These are phyloP conservation scores for Pisolithus albus DNA, from an alignment of 768 basidiomycete genomes.

Conservation along the genomic window DNA sequence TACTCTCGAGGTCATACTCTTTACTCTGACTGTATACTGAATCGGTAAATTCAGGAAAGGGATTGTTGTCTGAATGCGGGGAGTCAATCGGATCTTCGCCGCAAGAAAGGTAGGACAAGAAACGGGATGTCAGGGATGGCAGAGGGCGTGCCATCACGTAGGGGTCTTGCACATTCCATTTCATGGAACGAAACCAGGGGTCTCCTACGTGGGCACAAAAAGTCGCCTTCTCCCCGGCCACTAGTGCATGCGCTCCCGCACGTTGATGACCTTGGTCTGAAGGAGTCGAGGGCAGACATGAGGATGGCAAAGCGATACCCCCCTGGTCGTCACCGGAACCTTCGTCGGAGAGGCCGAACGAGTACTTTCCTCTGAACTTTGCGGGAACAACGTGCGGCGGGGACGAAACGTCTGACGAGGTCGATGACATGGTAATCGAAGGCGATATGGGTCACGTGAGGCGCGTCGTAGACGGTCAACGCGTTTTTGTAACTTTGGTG, in stretches of 20 bases:
- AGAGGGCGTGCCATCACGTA: conserved; percentile 5
- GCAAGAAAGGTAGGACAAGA: conserved; percentile 1
- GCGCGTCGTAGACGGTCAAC: conserved; percentile 17
- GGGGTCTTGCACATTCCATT: neutral
- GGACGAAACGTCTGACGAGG: conserved; percentile 2
- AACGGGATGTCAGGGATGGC: conserved; percentile 17
- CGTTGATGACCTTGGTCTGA: too few relatives aligned
- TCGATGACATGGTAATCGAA: conserved; percentile 25
- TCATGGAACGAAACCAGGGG: conserved; percentile 4
- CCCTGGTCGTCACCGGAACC: neutral
- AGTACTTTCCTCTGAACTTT: conserved; percentile 18
- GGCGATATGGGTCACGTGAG: conserved; percentile 28
- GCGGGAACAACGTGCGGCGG: conserved; percentile 13
- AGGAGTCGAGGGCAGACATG: neutral
- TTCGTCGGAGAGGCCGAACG: conserved; percentile 5
- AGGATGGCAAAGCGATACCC: neutral
- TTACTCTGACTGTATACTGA: conserved; percentile 6
- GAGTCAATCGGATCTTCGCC: neutral
- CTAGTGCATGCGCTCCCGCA: neutral
- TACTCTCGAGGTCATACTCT: conserved; percentile 27
- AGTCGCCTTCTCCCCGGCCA: neutral
- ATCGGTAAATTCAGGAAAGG: conserved; percentile 11
- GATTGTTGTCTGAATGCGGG: neutral
- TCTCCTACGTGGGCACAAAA: neutral
- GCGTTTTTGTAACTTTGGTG: conserved; percentile 21